Evolutionary conservation across 768 basidiomycete genomes (phyloP).

Genomic region (Leccinum variicolor): DNA sequence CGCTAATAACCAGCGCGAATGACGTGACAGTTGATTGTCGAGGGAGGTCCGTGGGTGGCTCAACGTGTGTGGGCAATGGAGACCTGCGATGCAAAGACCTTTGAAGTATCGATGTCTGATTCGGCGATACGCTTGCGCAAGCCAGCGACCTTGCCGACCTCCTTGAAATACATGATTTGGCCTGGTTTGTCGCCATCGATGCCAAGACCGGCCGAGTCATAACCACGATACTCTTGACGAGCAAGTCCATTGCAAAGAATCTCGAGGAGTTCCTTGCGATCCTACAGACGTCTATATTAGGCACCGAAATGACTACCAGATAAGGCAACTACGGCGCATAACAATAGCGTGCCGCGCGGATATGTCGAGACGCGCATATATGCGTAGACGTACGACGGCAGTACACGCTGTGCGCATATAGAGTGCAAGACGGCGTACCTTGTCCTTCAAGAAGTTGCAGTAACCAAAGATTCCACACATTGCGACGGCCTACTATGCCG

Average conservation of each 20-base stretch:
- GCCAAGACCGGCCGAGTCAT: conserved; percentile 90
- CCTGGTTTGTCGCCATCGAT: conserved; percentile 89
- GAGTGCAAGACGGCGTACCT: conserved; percentile 48
- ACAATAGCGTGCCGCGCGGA: neutral
- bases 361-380: conserved; percentile 5
- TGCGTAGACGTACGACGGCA: conserved; percentile 1
- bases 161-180: conserved; percentile 84
- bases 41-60: conserved; percentile 96
- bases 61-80: conserved; percentile 99
- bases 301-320: conserved; percentile 14
- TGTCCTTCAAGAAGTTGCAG: conserved; percentile 92
- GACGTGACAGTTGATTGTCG: conserved; percentile 90
- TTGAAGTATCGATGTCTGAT: conserved; percentile 67
- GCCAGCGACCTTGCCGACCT: conserved; percentile 95
- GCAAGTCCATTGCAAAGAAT: conserved; percentile 88
- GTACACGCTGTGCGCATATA: neutral
- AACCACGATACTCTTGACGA: conserved; percentile 96
- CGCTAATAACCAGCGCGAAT: conserved; percentile 74
- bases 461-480: conserved; percentile 99
- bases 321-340: conserved; percentile 12
- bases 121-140: conserved; percentile 85
- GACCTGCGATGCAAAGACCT: conserved; percentile 80
- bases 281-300: conserved; percentile 41
- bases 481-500: conserved; percentile 14
- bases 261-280: conserved; percentile 88